A percentile compares a stretch with the other conserved stretches of the same genome.
phyloP scores from a whole-genome alignment of 495 filamentous ascomycete genomes.

The Aspergillus sclerotiicarbonarius region DNA sequence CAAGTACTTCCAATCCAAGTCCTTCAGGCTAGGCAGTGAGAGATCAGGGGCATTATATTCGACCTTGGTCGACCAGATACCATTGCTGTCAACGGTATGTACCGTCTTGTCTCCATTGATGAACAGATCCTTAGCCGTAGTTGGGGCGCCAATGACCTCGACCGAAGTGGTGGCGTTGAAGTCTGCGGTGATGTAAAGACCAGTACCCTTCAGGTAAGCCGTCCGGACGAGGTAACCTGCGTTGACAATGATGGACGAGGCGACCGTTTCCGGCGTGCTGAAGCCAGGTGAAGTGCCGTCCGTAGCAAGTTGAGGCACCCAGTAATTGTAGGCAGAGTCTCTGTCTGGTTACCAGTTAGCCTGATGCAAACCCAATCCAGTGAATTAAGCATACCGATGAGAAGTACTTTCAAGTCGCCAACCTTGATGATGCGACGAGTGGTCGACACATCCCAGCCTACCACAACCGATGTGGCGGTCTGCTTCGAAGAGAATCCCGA shows the following conservation, averaged over 20 bases:
- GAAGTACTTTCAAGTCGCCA: slow-evolving; percentile 53
- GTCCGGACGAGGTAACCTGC: slow-evolving; percentile 75
- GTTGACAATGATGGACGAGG: slow-evolving; percentile 60
- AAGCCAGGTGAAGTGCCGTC: slow-evolving; percentile 33
- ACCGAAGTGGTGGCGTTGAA: slow-evolving; percentile 66
- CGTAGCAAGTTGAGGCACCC: slow-evolving; percentile 56
- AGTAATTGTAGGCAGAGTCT: slow-evolving; percentile 76
- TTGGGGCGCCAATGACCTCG: slow-evolving; percentile 62
- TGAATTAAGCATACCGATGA: slow-evolving; percentile 40
- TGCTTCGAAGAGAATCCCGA: slow-evolving; percentile 41
- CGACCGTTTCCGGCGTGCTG: slow-evolving; percentile 37
- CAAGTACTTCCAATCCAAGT: slow-evolving; percentile 65
- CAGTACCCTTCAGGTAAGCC: slow-evolving; percentile 48
- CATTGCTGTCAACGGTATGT: slow-evolving; percentile 43
- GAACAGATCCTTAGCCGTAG: slow-evolving; percentile 45
- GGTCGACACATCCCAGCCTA: slow-evolving; percentile 56
- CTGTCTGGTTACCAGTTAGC: slow-evolving; percentile 43
- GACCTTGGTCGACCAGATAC: slow-evolving; percentile 53
- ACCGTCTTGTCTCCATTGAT: slow-evolving; percentile 56
- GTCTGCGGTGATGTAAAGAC: slow-evolving; percentile 64
- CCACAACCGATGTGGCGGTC: slow-evolving; percentile 43
- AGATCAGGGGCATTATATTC: slow-evolving; percentile 52
- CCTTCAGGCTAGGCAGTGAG: slow-evolving; percentile 52
- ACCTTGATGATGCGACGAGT: slow-evolving; percentile 55
- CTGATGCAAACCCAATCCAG: not conserved